Evolutionary conservation across 768 basidiomycete genomes (phyloP), one percentile per base, ranked within the genome.

Genomic region (Boletus coccyginus): DNA sequence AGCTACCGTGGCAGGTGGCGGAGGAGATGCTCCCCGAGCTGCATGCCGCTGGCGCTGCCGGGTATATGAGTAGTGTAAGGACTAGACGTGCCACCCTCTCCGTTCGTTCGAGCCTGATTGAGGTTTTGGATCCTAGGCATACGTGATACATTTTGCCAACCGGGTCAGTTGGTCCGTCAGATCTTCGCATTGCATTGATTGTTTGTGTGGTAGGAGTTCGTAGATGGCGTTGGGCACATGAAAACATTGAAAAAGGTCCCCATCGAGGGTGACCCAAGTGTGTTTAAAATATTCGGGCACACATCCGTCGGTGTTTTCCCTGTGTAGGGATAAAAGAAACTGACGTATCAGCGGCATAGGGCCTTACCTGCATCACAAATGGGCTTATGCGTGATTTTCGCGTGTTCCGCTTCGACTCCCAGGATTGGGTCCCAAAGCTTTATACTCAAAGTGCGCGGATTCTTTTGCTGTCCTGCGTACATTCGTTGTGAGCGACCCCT

Each of bases 11-110:
- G 56, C 10, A 38, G n/a, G 14, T 13, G n/a, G 52, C 41, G 19
- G 52, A 36, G 52, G 46, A 53, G 46, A 47, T 57, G 52, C 32
- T 54, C 3, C 56, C 52, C 13, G 38, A 29, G 44, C 9, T 46
- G 44, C 3, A 39, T 0, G 44, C 50, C 2, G 38, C 21, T 10
- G 50, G 43, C 0, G n/a, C 1, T 4, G 36, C 31, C 5, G 3
- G 0, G 38, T 32, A 6, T 7, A 1, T 36, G 7, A 56, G 55
- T 8, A 56, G 49, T 19, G 55, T 46, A 6, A 33, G 49, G 3
- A 5, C 16, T 3, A 12, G 31, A 17, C 43, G 17, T 29, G 0
- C 8, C 6, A 19, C 8, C 19, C 33, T 29, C 13, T 27, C 27
- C 27, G n/a, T 16, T 21, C 13, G 24, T 29, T 27, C 33, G 0